Evolutionary conservation across 345 rosid genomes (phyloP).

Genomic region (Populus pruinosa): DNA sequence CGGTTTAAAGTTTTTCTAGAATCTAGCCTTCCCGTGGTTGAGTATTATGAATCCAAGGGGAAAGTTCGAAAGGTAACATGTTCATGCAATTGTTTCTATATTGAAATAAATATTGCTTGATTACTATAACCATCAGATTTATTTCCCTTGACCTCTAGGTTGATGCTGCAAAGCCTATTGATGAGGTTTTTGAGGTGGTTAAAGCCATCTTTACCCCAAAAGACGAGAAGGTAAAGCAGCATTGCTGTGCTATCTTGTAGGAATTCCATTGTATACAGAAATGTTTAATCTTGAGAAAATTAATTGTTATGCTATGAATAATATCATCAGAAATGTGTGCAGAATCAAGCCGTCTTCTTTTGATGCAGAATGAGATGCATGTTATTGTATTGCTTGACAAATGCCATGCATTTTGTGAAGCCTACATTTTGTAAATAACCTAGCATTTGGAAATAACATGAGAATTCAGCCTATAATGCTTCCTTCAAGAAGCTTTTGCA

Average conservation of each 20-base stretch:
- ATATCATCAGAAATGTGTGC: not conserved
- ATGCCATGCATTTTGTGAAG: not conserved
- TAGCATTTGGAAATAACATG: not conserved
- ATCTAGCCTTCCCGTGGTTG: slow-evolving; percentile 28
- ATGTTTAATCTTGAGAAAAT: slow-evolving; percentile 3
- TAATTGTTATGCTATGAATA: not conserved
- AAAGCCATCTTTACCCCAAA: slow-evolving; percentile 31
- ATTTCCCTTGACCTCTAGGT: slow-evolving; percentile 1
- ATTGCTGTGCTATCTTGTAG: slow-evolving; percentile 9
- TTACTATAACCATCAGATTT: not conserved
- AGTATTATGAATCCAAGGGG: slow-evolving; percentile 26
- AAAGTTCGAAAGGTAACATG: slow-evolving; percentile 27
- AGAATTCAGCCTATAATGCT: not conserved
- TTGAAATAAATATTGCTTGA: not conserved
- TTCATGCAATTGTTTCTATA: not conserved
- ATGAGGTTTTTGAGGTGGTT: slow-evolving; percentile 27
- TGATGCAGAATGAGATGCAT: not conserved
- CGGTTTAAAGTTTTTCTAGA: slow-evolving; percentile 27
- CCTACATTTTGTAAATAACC: not conserved
- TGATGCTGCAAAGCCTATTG: slow-evolving; percentile 23
- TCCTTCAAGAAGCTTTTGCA: not conserved
- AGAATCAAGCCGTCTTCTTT: not conserved
- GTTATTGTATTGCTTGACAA: not conserved
- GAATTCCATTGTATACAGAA: not conserved
- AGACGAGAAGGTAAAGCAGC: slow-evolving; percentile 43